Evolutionary conservation across 2,329 filamentous ascomycete species (phyloP).

Genomic region (Sclerotinia subarctica): DNA sequence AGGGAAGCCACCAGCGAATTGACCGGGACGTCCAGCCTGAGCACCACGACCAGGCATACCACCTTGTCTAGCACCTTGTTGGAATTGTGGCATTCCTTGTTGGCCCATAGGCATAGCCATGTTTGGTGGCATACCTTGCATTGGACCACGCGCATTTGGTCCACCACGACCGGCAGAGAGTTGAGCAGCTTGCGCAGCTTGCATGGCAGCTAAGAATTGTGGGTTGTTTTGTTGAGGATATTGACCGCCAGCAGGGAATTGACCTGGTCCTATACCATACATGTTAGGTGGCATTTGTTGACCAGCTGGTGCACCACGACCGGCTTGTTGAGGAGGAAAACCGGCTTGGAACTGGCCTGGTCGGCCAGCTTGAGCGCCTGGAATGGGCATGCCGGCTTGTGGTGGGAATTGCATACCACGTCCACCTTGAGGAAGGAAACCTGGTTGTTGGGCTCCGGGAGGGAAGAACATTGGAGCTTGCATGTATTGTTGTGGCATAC

Average conservation of each 20-base stretch:
- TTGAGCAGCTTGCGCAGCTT: slow-evolving; percentile 61
- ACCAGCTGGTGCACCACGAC: slow-evolving; percentile 76
- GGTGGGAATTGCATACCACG: slow-evolving; percentile 64
- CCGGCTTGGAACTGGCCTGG: slow-evolving; percentile 80
- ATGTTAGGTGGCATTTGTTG: slow-evolving; percentile 86
- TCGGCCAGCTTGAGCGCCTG: slow-evolving; percentile 74
- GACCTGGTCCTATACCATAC: slow-evolving; percentile 70
- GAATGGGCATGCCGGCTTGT: slow-evolving; percentile 61
- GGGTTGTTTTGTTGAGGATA: slow-evolving; percentile 79
- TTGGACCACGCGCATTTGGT: slow-evolving; percentile 57
- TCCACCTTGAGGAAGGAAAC: slow-evolving; percentile 61
- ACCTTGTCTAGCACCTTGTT: slow-evolving; percentile 50
- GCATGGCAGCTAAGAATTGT: slow-evolving; percentile 72
- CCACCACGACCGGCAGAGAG: slow-evolving; percentile 45
- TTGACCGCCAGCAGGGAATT: slow-evolving; percentile 74
- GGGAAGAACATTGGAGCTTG: slow-evolving; percentile 90
- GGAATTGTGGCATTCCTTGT: slow-evolving; percentile 54
- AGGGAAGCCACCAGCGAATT: slow-evolving; percentile 39
- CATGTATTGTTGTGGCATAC: slow-evolving; percentile 85
- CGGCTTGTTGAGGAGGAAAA: slow-evolving; percentile 80
- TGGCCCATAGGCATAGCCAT: slow-evolving; percentile 55
- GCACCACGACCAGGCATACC: slow-evolving; percentile 40
- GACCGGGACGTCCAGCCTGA: slow-evolving; percentile 40
- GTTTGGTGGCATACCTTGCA: slow-evolving; percentile 64
- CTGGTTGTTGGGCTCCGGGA: slow-evolving; percentile 68